Percentiles rank a stretch among this genome's conserved stretches.
phyloP scores from a whole-genome alignment of 2,329 filamentous ascomycete genomes.

The Annulohypoxylon truncatum region DNA sequence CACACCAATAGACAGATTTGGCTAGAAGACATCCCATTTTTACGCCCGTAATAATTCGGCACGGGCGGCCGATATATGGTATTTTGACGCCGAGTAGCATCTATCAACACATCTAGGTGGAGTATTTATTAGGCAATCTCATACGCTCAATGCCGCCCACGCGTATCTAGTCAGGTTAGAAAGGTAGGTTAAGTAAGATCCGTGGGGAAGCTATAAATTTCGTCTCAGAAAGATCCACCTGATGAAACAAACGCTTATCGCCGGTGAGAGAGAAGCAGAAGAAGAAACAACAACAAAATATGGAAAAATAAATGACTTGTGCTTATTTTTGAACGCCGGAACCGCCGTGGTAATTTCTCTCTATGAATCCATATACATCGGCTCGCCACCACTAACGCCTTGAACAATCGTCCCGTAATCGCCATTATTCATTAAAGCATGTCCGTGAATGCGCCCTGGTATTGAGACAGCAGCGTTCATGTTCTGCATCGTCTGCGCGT shows the following conservation, averaged over 20 bases:
- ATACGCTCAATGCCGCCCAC: constrained; percentile 11
- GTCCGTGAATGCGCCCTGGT: constrained; percentile 50
- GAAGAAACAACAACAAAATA: no score
- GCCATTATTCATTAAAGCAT: constrained; percentile 43
- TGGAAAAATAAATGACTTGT: not conserved
- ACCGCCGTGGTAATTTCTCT: constrained; percentile 18
- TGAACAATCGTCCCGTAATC: constrained; percentile 61
- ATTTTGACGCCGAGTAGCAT: constrained; percentile 5
- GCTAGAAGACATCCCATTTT: not conserved
- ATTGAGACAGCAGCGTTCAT: constrained; percentile 55
- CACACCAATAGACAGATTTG: no score
- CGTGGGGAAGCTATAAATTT: not conserved
- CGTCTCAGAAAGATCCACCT: constrained; percentile 8
- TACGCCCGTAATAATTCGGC: no score
- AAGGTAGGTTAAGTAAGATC: not conserved
- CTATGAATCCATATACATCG: constrained; percentile 64
- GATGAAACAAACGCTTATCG: constrained; percentile 1
- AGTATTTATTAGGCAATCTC: constrained; percentile 27
- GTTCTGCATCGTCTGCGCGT: constrained; percentile 60
- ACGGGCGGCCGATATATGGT: no score
- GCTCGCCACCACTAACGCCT: constrained; percentile 58
- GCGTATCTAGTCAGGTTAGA: constrained; percentile 9
- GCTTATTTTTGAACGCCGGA: constrained; percentile 38
- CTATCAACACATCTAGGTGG: constrained; percentile 30
- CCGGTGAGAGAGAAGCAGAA: not conserved